Percentiles rank a stretch among this genome's conserved stretches.
phyloP scores from a whole-genome alignment of 1,284 basidiomycete species.

The Pyrrhoderma noxium region DNA sequence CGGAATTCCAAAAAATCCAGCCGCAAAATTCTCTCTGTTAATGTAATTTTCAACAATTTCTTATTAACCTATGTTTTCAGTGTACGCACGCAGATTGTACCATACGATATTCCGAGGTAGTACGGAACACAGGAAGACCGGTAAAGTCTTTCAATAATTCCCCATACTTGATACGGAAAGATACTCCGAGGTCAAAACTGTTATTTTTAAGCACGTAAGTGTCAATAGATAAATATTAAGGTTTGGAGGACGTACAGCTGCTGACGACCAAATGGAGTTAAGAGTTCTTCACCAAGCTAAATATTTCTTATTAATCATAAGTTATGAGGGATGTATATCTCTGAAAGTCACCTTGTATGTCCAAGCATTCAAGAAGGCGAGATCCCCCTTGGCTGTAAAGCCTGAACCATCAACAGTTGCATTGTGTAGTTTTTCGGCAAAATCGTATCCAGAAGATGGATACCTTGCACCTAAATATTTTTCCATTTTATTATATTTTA shows the following conservation, averaged over 20 bases:
- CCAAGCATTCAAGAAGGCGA: conserved; percentile 34
- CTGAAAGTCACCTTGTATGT: conserved; percentile 16
- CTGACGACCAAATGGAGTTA: conserved; percentile 51
- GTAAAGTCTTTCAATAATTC: conserved; percentile 45
- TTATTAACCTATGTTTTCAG: background rate
- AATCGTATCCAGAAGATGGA: conserved; percentile 12
- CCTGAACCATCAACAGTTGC: conserved; percentile 13
- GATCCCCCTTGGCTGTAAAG: conserved; percentile 25
- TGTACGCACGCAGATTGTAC: conserved; percentile 43
- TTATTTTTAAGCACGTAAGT: conserved; percentile 17
- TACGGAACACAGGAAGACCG: conserved; percentile 52
- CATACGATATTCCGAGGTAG: conserved; percentile 48
- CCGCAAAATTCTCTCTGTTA: conserved; percentile 43
- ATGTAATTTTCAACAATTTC: background rate
- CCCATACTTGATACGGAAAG: conserved; percentile 50
- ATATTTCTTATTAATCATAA: conserved; percentile 22
- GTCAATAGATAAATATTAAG: background rate
- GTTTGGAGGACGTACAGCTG: conserved; percentile 34
- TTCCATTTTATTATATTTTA: background rate
- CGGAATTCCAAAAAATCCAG: conserved; percentile 56
- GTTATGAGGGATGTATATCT: background rate
- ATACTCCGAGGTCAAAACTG: conserved; percentile 41
- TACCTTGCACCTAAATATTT: conserved; percentile 13
- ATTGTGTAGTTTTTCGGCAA: conserved; percentile 16
- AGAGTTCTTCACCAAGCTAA: conserved; percentile 47